Percentiles rank a stretch among this genome's conserved stretches.
Conservation (phyloP, 2,329 filamentous ascomycete genomes). For the Colletotrichum aenigma region DNA sequence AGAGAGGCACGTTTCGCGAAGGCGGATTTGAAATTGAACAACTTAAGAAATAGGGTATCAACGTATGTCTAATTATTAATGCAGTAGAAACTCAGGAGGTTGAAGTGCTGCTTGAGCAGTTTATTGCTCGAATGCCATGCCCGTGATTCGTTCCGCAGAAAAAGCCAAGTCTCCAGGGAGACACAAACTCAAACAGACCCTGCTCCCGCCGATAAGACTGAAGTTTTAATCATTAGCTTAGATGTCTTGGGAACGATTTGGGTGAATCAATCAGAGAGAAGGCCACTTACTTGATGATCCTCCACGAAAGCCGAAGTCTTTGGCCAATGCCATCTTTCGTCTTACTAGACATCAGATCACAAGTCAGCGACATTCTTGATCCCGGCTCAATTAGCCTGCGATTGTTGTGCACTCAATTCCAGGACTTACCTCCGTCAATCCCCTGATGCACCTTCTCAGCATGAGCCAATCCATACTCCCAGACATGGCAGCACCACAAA, state of each 20-base stretch:
- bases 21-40: too few relatives aligned
- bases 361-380: neutral
- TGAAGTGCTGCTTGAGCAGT: too few relatives aligned
- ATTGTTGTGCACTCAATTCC: neutral
- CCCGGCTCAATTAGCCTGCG: fast-evolving
- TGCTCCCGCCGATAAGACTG: neutral
- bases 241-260: fast-evolving
- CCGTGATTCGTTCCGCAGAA: neutral
- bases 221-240: fast-evolving
- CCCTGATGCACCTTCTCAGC: slow-evolving; percentile 3
- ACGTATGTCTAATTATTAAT: too few relatives aligned
- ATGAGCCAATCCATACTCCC: neutral
- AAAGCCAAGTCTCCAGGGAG: neutral
- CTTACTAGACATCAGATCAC: neutral
- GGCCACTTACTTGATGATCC: neutral
- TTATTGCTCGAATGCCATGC: neutral
- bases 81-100: too few relatives aligned
- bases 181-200: neutral
- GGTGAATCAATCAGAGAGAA: neutral
- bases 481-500: neutral
- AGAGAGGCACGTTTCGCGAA: too few relatives aligned
- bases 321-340: neutral
- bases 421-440: neutral
- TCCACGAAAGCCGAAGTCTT: neutral
- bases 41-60: too few relatives aligned